phyloP scores from a whole-genome alignment of 169 alveolate species.

The Fabrea salina region DNA sequence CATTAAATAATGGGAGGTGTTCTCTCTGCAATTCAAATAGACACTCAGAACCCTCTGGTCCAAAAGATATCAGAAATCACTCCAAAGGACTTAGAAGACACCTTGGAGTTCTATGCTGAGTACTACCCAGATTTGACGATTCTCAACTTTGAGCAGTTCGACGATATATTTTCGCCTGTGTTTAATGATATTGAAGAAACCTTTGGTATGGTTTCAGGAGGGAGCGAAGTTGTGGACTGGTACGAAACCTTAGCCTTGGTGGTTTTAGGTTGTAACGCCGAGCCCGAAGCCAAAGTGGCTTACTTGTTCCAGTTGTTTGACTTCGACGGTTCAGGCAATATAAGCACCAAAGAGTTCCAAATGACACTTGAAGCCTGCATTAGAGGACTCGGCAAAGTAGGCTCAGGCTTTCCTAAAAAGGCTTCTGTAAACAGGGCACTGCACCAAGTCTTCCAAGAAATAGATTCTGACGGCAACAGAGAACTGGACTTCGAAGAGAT shows the following conservation, averaged over 20 bases:
- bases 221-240: background rate
- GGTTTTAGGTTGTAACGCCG: background rate
- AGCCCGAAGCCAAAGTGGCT: background rate
- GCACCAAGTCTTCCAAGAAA: background rate
- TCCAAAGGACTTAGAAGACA: background rate
- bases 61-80: background rate
- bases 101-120: background rate
- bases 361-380: background rate
- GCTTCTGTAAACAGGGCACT: background rate
- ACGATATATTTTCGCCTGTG: background rate
- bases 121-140: background rate
- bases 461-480: background rate
- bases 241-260: background rate
- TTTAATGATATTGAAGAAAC: background rate
- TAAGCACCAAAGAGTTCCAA: background rate
- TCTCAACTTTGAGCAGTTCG: background rate
- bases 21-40: background rate
- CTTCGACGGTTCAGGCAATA: slow-evolving; percentile 10
- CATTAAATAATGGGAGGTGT: slow-evolving; percentile 12
- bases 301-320: slow-evolving; percentile 2
- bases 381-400: slow-evolving; percentile 4
- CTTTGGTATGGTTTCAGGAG: background rate
- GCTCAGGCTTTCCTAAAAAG: background rate
- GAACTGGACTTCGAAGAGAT: slow-evolving; percentile 14
- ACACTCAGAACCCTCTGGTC: background rate